Evolutionary conservation across 2,329 filamentous ascomycete genomes (phyloP), one percentile per base, ranked within the genome.

Genomic region (Fusarium nelsonii): DNA sequence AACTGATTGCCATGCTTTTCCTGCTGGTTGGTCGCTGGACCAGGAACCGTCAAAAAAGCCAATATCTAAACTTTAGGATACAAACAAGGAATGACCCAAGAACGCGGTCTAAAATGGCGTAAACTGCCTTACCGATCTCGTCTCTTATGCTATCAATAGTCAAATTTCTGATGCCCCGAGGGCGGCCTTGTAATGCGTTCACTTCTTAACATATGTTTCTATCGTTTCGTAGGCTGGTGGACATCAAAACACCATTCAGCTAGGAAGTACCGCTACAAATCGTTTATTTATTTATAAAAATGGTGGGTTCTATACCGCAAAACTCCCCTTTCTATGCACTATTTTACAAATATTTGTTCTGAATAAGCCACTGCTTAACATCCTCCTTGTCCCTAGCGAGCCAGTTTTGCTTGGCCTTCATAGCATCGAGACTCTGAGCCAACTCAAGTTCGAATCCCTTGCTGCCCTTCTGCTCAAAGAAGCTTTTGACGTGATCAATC

Each of bases 381-480:
- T 97, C 93, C 30, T 88, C 85, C 43, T 85, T 84, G 79, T 97
- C 94, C 32, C 73, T 62, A 2, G 64, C 56, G 15, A 63, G 89
- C 87, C 73, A 91, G 86, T 69, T 74, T 65, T 75, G 73, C 88
- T 97, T 98, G 57, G 94, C 94, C 65, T 88, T 88, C 74, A 97
- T 91, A 6, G 90, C 86, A 78, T 98, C 95, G 72, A 91, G 86
- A 78, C 91, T 95, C 84, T 98, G 95, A n/a, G 93, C 93, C 60
- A 98, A 84, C 49, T 92, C 90, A 78, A 94, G 90, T 76, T 97
- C 93, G 75, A 93, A 98, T 43, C 93, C 88, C 80, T 85, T 97
- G 64, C 91, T 97, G 78, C 92, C 93, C 84, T 92, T 93, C 69
- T 86, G 83, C 34, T 84, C 84, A 77, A 97, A 98, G 86, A 97